These are phyloP conservation scores for Microstegium vimineum DNA, from an alignment of 176 grass and related monocot genomes.

Conservation along the genomic window DNA sequence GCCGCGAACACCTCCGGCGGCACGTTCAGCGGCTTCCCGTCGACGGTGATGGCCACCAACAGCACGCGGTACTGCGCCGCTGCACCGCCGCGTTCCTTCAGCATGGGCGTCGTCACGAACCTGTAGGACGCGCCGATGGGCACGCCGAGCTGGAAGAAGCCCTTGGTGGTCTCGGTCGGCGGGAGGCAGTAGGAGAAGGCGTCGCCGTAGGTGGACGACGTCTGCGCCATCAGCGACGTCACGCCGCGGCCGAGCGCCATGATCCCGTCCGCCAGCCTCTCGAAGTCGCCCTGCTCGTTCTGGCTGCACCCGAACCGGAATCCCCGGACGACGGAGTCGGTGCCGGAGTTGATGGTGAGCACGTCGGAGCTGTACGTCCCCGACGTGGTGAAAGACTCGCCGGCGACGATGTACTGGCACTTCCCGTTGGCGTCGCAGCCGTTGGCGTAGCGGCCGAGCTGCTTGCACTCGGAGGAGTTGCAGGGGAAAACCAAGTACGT, in stretches of 20 bases:
- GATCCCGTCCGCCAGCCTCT: conserved; percentile 26
- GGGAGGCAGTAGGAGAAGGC: conserved; percentile 74
- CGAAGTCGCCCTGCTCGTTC: conserved; percentile 23
- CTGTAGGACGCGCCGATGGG: not conserved
- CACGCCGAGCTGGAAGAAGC: conserved; percentile 51
- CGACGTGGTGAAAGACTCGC: not conserved
- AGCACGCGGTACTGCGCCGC: conserved; percentile 28
- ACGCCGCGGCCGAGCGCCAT: conserved; percentile 49
- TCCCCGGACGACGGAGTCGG: not conserved
- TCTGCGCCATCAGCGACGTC: conserved; percentile 55
- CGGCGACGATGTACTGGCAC: not conserved
- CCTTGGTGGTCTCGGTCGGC: not conserved
- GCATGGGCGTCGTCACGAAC: conserved; percentile 17
- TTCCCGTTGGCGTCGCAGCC: not conserved
- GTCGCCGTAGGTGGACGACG: not conserved
- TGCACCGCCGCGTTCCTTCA: not conserved
- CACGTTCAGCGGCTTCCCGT: conserved; percentile 29
- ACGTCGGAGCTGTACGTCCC: conserved; percentile 3
- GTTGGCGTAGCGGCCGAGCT: not conserved
- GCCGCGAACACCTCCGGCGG: conserved; percentile 31
- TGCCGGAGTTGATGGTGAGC: conserved; percentile 29
- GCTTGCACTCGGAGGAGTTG: not conserved
- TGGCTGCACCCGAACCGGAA: conserved; percentile 59
- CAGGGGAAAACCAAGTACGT: not conserved
- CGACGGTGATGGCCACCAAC: conserved; percentile 34